These are phyloP conservation scores for Apophysomyces sp. DNA, from an alignment of 371 early-diverging fungal species.

Conservation along the genomic window DNA sequence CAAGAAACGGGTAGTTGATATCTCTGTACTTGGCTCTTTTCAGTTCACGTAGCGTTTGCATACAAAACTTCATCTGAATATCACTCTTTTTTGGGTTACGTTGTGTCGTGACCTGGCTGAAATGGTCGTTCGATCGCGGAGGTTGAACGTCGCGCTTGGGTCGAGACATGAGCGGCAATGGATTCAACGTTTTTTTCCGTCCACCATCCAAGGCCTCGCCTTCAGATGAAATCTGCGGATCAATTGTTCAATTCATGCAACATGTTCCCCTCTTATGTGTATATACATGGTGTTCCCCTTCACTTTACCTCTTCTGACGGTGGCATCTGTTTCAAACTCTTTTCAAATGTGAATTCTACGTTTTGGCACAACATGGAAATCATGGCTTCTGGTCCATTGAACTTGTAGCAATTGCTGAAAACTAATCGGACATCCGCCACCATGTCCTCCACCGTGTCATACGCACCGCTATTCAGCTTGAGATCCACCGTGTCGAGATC, in stretches of 20 bases:
- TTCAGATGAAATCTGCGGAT: background rate
- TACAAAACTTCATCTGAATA: constrained; percentile 71
- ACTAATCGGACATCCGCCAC: constrained; percentile 78
- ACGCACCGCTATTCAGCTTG: constrained; percentile 77
- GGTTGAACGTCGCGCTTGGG: constrained; percentile 76
- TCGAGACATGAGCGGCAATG: constrained; percentile 16
- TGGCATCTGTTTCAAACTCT: constrained; percentile 71
- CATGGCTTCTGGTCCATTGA: constrained; percentile 81
- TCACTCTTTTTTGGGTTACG: constrained; percentile 59
- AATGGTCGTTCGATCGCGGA: constrained; percentile 60
- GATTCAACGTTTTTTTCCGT: background rate
- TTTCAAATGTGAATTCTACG: constrained; percentile 74
- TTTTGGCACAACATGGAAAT: constrained; percentile 76
- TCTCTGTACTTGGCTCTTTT: constrained; percentile 71
- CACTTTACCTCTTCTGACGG: constrained; percentile 34
- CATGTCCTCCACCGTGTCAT: constrained; percentile 67
- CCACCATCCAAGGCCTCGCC: background rate
- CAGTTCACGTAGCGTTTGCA: constrained; percentile 72
- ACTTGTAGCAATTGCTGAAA: constrained; percentile 88
- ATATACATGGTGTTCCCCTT: background rate
- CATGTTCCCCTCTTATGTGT: background rate
- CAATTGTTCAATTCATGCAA: background rate
- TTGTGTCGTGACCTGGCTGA: constrained; percentile 38
- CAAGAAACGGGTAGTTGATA: constrained; percentile 78
- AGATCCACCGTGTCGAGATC: constrained; percentile 93